A percentile compares a stretch with the other conserved stretches of the same genome.
Evolutionary conservation across 2,329 filamentous ascomycete genomes (phyloP).

Genomic region (Bipolaris oryzae): DNA sequence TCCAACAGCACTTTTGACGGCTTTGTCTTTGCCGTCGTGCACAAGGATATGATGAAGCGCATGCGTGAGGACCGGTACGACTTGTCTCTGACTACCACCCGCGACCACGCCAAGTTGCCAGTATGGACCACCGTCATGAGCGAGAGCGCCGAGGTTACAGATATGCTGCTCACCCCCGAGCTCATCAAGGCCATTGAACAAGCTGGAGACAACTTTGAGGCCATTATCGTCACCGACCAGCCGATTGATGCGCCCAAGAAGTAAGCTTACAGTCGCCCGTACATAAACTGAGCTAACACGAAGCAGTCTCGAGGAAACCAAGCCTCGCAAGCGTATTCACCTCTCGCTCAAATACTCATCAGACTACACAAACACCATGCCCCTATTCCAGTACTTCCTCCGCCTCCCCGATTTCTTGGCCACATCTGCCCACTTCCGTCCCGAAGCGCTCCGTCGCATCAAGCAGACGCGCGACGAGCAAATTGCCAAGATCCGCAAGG

Average conservation of each 20-base stretch:
- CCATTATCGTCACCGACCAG: slow-evolving; percentile 88
- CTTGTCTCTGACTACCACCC: slow-evolving; percentile 87
- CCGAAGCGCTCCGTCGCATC: slow-evolving; percentile 85
- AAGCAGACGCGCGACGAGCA: slow-evolving; percentile 79
- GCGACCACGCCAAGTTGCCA: slow-evolving; percentile 89
- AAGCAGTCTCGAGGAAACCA: slow-evolving; percentile 77
- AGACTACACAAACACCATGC: slow-evolving; percentile 64
- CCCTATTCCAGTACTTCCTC: slow-evolving; percentile 81
- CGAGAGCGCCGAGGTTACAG: slow-evolving; percentile 93
- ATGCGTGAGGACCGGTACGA: slow-evolving; percentile 94
- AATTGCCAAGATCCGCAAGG: slow-evolving; percentile 77
- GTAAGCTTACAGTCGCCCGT: slow-evolving; percentile 58
- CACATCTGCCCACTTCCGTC: slow-evolving; percentile 79
- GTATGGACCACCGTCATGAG: slow-evolving; percentile 93
- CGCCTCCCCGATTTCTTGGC: slow-evolving; percentile 84
- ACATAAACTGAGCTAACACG: slow-evolving; percentile 7
- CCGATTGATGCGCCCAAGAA: slow-evolving; percentile 83
- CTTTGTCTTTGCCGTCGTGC: slow-evolving; percentile 93
- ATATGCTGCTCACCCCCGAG: slow-evolving; percentile 84
- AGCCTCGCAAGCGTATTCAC: slow-evolving; percentile 83
- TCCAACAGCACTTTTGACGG: slow-evolving; percentile 74
- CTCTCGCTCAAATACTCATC: slow-evolving; percentile 73
- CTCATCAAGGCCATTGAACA: slow-evolving; percentile 78
- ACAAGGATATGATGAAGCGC: slow-evolving; percentile 91
- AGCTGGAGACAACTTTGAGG: slow-evolving; percentile 78